Percentiles rank a stretch among this genome's conserved stretches.
Evolutionary conservation across 305 asterid genomes (phyloP).

Genomic region (Withania somnifera): DNA sequence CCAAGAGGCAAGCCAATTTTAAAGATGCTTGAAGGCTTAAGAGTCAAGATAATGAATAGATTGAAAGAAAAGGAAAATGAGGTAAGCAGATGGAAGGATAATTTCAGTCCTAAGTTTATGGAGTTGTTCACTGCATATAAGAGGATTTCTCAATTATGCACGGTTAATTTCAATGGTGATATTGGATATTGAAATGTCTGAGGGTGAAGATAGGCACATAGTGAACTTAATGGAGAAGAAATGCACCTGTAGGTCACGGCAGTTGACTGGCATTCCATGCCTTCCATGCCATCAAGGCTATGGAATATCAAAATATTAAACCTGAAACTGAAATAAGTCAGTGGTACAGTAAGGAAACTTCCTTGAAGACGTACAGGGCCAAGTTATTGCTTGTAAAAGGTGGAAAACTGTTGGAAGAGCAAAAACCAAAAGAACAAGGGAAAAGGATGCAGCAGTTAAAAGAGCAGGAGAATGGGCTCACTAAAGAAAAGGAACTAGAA

Average conservation of each 20-base stretch:
- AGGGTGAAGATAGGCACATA: background rate
- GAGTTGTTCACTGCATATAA: background rate
- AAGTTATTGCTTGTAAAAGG: background rate
- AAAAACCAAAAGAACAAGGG: background rate
- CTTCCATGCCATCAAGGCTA: background rate
- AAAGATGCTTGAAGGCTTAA: background rate
- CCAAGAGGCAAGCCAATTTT: background rate
- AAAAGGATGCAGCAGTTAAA: background rate
- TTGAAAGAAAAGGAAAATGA: background rate
- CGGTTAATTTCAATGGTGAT: background rate
- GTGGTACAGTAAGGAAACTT: background rate
- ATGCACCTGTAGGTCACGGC: background rate
- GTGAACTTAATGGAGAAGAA: background rate
- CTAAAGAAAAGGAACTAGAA: background rate
- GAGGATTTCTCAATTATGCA: background rate
- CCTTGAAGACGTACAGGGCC: background rate
- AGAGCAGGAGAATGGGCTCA: background rate
- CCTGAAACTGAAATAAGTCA: background rate
- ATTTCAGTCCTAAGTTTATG: background rate
- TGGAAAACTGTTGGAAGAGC: background rate
- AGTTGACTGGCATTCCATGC: background rate
- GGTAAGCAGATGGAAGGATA: background rate
- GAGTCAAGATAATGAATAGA: background rate
- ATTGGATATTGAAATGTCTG: background rate
- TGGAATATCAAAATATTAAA: background rate